Conservation (phyloP, 495 filamentous ascomycete genomes). For the Lophiotrema nucula region DNA sequence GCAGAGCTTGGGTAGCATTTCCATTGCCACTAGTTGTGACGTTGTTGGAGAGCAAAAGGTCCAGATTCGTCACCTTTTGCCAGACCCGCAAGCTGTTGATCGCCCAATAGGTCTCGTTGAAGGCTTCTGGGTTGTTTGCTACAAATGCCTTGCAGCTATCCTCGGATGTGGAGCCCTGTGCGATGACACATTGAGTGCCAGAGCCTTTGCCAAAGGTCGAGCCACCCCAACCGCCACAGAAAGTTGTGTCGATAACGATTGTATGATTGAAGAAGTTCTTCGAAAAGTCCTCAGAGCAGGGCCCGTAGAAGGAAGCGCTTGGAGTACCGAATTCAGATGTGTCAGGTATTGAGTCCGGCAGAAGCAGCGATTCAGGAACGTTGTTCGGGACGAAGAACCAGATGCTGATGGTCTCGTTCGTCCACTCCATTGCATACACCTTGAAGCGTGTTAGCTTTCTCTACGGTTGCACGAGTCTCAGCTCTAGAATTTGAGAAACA, state of each 20-base stretch:
- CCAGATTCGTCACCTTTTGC: constrained; percentile 19
- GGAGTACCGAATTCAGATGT: constrained; percentile 61
- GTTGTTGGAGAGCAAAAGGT: no score
- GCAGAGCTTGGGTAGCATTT: no score
- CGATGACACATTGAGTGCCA: background rate
- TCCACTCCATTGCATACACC: constrained; percentile 66
- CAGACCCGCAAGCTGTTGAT: constrained; percentile 25
- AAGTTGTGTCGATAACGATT: constrained; percentile 33
- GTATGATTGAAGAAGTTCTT: constrained; percentile 37
- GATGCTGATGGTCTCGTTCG: constrained; percentile 53
- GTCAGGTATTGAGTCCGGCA: constrained; percentile 44
- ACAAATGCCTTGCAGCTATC: constrained; percentile 25
- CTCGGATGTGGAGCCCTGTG: background rate
- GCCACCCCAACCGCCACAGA: constrained; percentile 31
- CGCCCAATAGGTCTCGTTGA: constrained; percentile 24
- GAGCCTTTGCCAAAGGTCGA: constrained; percentile 8
- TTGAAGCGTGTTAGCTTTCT: background rate
- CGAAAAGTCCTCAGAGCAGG: constrained; percentile 32
- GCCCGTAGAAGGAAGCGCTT: constrained; percentile 44
- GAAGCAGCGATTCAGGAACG: constrained; percentile 54
- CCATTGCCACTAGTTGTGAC: no score
- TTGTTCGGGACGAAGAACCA: constrained; percentile 58
- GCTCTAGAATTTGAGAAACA: background rate
- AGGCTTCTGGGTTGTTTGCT: constrained; percentile 19
- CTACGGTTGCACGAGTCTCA: no score